These are phyloP conservation scores for Lantana camara DNA, from an alignment of 257 asterid species.

Conservation along the genomic window DNA sequence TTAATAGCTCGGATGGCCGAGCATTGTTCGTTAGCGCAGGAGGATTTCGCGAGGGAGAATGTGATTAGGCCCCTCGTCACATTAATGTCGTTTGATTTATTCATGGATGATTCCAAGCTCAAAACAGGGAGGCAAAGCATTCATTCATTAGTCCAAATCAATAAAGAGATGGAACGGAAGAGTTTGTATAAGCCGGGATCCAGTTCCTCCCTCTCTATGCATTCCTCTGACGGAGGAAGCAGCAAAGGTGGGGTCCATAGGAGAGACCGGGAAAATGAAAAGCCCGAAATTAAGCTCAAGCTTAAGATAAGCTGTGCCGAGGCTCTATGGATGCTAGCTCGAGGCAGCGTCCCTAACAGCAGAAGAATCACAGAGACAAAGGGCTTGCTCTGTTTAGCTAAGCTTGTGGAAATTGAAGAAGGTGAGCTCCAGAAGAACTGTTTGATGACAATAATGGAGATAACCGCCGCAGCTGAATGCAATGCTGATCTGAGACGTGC, in stretches of 20 bases:
- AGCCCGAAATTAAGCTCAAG: slow-evolving; percentile 60
- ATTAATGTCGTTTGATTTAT: slow-evolving; percentile 56
- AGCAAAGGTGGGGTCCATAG: slow-evolving; percentile 46
- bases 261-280: slow-evolving; percentile 68
- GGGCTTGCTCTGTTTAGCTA: slow-evolving; percentile 81
- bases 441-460: slow-evolving; percentile 75
- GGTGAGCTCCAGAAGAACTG: slow-evolving; percentile 70
- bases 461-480: slow-evolving; percentile 72
- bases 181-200: slow-evolving; percentile 41
- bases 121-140: slow-evolving; percentile 49
- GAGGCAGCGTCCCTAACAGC: slow-evolving; percentile 63
- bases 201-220: slow-evolving; percentile 47
- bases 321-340: slow-evolving; percentile 84
- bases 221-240: slow-evolving; percentile 47
- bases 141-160: slow-evolving; percentile 68
- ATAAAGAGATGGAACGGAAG: slow-evolving; percentile 65
- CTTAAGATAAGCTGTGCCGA: slow-evolving; percentile 66
- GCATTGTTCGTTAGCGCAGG: slow-evolving; percentile 58
- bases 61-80: slow-evolving; percentile 82
- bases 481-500: slow-evolving; percentile 69
- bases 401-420: slow-evolving; percentile 66
- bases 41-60: slow-evolving; percentile 78
- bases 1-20: slow-evolving; percentile 74
- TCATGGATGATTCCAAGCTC: slow-evolving; percentile 58
- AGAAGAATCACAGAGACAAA: slow-evolving; percentile 72